These are phyloP conservation scores for Phytopythium boreale DNA, from an alignment of 352 stramenopile species.

Conservation along the genomic window DNA sequence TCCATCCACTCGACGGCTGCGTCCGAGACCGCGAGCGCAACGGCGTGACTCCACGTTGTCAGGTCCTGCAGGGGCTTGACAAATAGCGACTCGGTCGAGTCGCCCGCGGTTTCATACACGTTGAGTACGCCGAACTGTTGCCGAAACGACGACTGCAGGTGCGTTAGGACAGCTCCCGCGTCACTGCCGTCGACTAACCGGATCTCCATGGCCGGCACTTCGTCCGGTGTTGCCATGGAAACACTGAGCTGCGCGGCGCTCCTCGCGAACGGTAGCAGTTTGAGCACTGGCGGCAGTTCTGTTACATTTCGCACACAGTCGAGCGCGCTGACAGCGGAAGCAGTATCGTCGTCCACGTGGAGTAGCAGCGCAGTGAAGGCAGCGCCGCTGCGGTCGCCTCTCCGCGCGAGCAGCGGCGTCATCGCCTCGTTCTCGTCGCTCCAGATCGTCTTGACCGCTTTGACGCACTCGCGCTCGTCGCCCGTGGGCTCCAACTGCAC, in stretches of 20 bases:
- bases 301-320: constrained; percentile 48
- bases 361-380: constrained; percentile 55
- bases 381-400: constrained; percentile 27
- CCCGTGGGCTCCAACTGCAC: constrained; percentile 37
- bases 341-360: constrained; percentile 32
- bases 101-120: constrained; percentile 36
- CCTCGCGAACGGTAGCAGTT: constrained; percentile 68
- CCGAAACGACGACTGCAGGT: constrained; percentile 36
- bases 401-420: constrained; percentile 54
- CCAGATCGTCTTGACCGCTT: constrained; percentile 33
- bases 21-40: constrained; percentile 48
- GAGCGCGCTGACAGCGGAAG: constrained; percentile 30
- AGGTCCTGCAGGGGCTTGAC: constrained; percentile 52
- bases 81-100: constrained; percentile 32
- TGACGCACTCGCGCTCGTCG: constrained; percentile 47
- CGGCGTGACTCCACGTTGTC: constrained; percentile 50
- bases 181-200: constrained; percentile 40
- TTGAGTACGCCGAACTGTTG: constrained; percentile 56
- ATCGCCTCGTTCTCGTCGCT: constrained; percentile 31
- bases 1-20: constrained; percentile 66
- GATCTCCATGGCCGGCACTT: constrained; percentile 57
- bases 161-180: constrained; percentile 20
- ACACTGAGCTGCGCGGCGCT: constrained; percentile 39
- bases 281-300: constrained; percentile 52
- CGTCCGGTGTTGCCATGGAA: constrained; percentile 13